Conservation (phyloP, 495 filamentous ascomycete genomes). For the Neurospora discreta region DNA sequence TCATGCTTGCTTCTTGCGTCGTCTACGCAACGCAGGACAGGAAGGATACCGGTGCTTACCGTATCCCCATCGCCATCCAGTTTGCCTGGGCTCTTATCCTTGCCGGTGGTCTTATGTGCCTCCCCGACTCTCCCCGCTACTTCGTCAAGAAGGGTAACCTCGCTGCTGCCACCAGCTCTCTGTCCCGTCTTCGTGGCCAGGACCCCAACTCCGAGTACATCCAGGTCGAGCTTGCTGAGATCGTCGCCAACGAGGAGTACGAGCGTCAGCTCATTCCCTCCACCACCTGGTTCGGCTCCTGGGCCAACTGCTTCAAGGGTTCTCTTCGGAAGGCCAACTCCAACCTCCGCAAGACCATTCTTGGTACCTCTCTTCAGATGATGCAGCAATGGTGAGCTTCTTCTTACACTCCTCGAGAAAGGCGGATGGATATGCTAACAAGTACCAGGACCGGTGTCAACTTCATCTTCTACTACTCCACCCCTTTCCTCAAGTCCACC, state of each 20-base stretch:
- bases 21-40: slow-evolving; percentile 56
- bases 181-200: slow-evolving; percentile 58
- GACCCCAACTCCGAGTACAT: slow-evolving; percentile 51
- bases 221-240: slow-evolving; percentile 63
- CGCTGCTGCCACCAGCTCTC: slow-evolving; percentile 47
- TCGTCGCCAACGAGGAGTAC: slow-evolving; percentile 74
- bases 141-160: slow-evolving; percentile 64
- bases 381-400: slow-evolving; percentile 52
- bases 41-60: slow-evolving; percentile 52
- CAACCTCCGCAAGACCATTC: slow-evolving; percentile 62
- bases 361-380: slow-evolving; percentile 65
- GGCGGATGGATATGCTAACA: not conserved
- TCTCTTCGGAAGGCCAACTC: slow-evolving; percentile 42
- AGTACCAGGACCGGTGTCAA: slow-evolving; percentile 58
- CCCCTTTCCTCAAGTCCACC: slow-evolving; percentile 65
- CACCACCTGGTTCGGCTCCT: slow-evolving; percentile 54
- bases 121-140: slow-evolving; percentile 74
- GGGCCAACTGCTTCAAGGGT: slow-evolving; percentile 54
- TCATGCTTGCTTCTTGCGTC: slow-evolving; percentile 63
- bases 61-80: slow-evolving; percentile 62
- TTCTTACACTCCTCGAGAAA: no score
- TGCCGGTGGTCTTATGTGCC: slow-evolving; percentile 44
- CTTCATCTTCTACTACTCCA: slow-evolving; percentile 89
- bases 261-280: slow-evolving; percentile 55
- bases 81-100: slow-evolving; percentile 61